phyloP scores from a whole-genome alignment of 352 stramenopile species.

The Pythium phragmitis region DNA sequence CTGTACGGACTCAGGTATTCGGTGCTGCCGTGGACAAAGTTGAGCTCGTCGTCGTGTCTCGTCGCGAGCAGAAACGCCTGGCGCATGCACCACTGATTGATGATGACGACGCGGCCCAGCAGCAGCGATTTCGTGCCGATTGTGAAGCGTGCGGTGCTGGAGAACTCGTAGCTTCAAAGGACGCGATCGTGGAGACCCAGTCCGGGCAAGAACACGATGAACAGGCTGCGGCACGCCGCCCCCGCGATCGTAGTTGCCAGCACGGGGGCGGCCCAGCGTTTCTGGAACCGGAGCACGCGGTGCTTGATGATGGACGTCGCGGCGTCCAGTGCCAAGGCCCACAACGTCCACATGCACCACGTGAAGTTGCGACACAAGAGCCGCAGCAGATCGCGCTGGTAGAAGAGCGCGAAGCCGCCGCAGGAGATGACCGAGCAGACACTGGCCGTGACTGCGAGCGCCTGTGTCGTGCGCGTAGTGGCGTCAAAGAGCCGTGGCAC shows the following conservation, averaged over 20 bases:
- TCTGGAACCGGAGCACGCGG: slow-evolving; percentile 6
- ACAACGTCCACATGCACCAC: slow-evolving; percentile 16
- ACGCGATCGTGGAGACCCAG: slow-evolving; percentile 7
- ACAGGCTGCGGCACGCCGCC: background rate
- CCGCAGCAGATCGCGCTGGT: slow-evolving; percentile 17
- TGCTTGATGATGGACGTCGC: slow-evolving; percentile 6
- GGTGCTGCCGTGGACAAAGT: slow-evolving; percentile 13
- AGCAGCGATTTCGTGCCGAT: slow-evolving; percentile 5
- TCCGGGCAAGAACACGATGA: slow-evolving; percentile 1
- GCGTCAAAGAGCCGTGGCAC: background rate
- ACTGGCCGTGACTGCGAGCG: background rate
- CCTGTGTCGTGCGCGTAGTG: background rate
- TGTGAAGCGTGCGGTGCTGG: background rate
- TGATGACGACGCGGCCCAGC: slow-evolving; percentile 9
- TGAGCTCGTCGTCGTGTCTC: slow-evolving; percentile 16
- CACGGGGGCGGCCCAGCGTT: slow-evolving; percentile 7
- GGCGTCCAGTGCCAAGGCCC: slow-evolving; percentile 8
- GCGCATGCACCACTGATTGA: slow-evolving; percentile 10
- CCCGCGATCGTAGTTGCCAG: slow-evolving; percentile 5
- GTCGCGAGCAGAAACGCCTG: slow-evolving; percentile 9
- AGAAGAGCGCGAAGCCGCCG: slow-evolving; percentile 9
- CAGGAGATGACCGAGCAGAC: slow-evolving; percentile 5
- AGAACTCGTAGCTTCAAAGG: slow-evolving; percentile 6
- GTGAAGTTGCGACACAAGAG: slow-evolving; percentile 12
- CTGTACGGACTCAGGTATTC: slow-evolving; percentile 12